A percentile compares a stretch with the other conserved stretches of the same genome.
phyloP scores from a whole-genome alignment of 495 filamentous ascomycete genomes.

The Aspergillus sclerotiicarbonarius region DNA sequence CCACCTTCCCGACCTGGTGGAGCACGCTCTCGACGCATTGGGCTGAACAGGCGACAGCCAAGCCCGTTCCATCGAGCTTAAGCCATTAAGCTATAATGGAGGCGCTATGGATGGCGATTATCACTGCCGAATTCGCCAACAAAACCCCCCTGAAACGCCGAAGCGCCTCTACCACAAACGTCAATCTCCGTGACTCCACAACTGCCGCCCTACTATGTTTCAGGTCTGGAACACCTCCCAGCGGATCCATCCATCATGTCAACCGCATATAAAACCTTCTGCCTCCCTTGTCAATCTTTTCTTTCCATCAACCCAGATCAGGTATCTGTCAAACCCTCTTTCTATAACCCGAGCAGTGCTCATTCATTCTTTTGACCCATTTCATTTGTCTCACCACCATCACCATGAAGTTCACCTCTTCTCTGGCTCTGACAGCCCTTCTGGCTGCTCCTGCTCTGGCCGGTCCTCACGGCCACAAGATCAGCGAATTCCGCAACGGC shows the following conservation, averaged over 20 bases:
- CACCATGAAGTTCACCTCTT: slow-evolving; percentile 32
- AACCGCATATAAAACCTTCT: not conserved
- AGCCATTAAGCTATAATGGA: too few species aligned
- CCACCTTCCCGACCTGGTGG: too few species aligned
- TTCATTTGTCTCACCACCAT: not conserved
- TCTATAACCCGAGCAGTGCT: not conserved
- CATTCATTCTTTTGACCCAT: not conserved
- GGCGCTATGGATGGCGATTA: too few species aligned
- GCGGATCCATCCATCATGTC: not conserved
- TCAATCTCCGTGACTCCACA: too few species aligned
- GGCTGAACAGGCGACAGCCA: too few species aligned
- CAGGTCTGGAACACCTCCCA: too few species aligned
- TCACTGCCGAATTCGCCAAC: too few species aligned
- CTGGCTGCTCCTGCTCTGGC: slow-evolving; percentile 26
- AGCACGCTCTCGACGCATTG: too few species aligned
- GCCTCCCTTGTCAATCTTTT: not conserved
- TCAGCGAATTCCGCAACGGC: not conserved
- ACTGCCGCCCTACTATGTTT: too few species aligned
- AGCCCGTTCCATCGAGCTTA: too few species aligned
- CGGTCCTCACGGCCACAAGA: slow-evolving; percentile 18
- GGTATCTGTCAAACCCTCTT: not conserved
- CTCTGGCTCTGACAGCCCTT: slow-evolving; percentile 20
- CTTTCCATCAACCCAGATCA: not conserved
- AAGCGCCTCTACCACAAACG: too few species aligned
- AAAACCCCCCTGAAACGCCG: too few species aligned